Evolutionary conservation across 2,329 filamentous ascomycete species (phyloP).

Genomic region (Cladosporium oxysporum): DNA sequence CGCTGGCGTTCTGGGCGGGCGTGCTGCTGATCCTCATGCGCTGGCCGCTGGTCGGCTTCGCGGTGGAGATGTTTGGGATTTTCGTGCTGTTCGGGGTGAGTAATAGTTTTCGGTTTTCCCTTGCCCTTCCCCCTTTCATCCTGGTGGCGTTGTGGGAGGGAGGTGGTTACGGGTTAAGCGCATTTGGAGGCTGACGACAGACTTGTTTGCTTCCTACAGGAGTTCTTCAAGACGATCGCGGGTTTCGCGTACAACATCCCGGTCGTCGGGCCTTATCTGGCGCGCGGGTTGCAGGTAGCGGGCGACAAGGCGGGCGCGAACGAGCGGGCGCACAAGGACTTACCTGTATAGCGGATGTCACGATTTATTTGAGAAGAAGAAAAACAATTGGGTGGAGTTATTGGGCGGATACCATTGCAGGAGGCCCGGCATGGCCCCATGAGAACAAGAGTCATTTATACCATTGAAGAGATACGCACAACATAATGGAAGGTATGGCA

Average conservation of each 20-base stretch:
- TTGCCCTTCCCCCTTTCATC: no score
- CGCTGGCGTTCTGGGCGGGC: conserved; percentile 80
- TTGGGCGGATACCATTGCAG: not conserved
- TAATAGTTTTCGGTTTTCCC: not conserved
- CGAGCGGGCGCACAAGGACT: conserved; percentile 70
- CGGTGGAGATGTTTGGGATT: conserved; percentile 90
- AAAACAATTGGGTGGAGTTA: not conserved
- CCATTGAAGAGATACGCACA: not conserved
- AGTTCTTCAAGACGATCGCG: conserved; percentile 64
- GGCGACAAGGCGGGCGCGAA: conserved; percentile 65
- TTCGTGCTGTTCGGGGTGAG: conserved; percentile 77
- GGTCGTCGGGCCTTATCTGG: conserved; percentile 83
- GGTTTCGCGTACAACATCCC: conserved; percentile 84
- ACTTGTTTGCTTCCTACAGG: not conserved
- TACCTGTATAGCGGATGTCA: conserved; percentile 66
- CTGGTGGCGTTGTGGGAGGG: not conserved
- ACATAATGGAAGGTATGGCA: not conserved
- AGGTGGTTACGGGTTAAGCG: not conserved
- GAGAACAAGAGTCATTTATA: not conserved
- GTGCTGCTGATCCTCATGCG: conserved; percentile 82
- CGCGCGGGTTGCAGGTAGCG: conserved; percentile 70
- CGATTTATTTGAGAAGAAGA: not conserved
- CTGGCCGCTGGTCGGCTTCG: conserved; percentile 90
- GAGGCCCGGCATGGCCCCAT: not conserved
- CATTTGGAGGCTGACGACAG: conserved; percentile 12